phyloP scores from a whole-genome alignment of 176 grass and related monocot genomes.

The Oryza australiensis region DNA sequence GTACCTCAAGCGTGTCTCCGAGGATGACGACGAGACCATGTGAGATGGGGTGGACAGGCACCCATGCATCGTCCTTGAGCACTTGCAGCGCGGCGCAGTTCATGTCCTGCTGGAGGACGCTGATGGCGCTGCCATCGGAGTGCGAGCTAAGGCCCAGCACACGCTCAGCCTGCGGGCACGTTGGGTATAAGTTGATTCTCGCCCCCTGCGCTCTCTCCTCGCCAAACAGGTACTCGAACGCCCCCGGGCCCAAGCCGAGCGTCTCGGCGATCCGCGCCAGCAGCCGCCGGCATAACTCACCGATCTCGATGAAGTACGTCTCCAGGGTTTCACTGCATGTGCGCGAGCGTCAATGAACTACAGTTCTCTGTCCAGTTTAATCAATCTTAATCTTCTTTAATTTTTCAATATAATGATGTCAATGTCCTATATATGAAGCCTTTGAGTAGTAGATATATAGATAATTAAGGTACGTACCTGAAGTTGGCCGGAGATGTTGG shows the following conservation, averaged over 20 bases:
- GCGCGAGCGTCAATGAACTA: background rate
- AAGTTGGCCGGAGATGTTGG: conserved; percentile 57
- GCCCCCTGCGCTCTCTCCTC: conserved; percentile 82
- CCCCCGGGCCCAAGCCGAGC: conserved; percentile 42
- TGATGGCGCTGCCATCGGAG: conserved; percentile 83
- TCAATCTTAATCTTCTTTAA: too few species aligned
- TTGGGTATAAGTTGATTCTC: conserved; percentile 85
- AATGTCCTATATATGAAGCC: too few species aligned
- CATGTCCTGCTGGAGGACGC: conserved; percentile 80
- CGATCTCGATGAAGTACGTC: conserved; percentile 57
- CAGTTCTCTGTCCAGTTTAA: too few species aligned
- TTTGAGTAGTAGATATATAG: too few species aligned
- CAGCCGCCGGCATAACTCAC: conserved; percentile 49
- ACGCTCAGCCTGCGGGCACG: conserved; percentile 63
- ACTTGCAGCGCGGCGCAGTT: conserved; percentile 63
- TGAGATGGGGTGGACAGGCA: conserved; percentile 55
- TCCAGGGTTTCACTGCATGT: conserved; percentile 50
- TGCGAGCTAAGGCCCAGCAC: conserved; percentile 77
- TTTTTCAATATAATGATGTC: too few species aligned
- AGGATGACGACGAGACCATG: too few species aligned
- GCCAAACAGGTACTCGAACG: conserved; percentile 66
- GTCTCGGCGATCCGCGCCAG: conserved; percentile 54
- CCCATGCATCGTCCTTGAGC: conserved; percentile 46
- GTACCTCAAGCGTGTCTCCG: too few species aligned
- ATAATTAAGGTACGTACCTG: conserved; percentile 9